Base-by-base conservation (phyloP, 2,329 filamentous ascomycete species). In the Ceratocystis diversiconidia region DNA sequence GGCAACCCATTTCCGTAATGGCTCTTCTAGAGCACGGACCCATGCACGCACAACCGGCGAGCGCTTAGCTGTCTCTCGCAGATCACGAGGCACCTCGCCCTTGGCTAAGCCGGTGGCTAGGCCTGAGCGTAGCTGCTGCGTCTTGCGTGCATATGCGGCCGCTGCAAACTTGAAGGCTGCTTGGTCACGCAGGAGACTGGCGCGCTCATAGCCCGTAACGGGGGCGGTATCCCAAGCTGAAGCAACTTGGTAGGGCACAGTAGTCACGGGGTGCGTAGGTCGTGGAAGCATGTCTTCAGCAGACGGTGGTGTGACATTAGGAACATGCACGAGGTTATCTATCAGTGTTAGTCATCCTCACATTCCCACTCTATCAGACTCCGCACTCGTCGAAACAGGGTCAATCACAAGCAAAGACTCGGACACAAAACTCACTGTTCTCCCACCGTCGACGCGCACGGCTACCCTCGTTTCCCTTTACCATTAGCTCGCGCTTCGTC, bases 391-490 rank as follows among this genome's bases (percentile, higher is more conserved):
- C 36, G 36, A 41, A 41, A 41, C 36, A 15, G 36, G 48, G 8
- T 5, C 15, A 22, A 19, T 10, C n/a, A 12, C 12, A 25, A 5
- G 10, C 22, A 22, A 59, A 7, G 25, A 19, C 55, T 22, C 30
- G 12, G 22, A n/a, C n/a, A 28, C 25, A 19, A 12, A 41, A 72
- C 76, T 69, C 81, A 95, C 90, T 89, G 75, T 97, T 99, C 79
- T 99, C 94, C 91, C 92, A 97, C 65, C 92, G 82, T 71, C 92
- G 86, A 62, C 92, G 82, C 71, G 92, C 86, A 44, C 92, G 83
- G 71, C 85, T 92, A 43, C 92, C 92, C 75, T 96, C 91, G 70
- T 95, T 95, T 66, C 92, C 92, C 77, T 91, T 95, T 41, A 94
- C 79, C 63, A 95, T 73, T 1, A 85, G 83, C 69, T 96, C 90